Conservation (phyloP, 2,329 filamentous ascomycete genomes). For the Rutstroemia sp. region DNA sequence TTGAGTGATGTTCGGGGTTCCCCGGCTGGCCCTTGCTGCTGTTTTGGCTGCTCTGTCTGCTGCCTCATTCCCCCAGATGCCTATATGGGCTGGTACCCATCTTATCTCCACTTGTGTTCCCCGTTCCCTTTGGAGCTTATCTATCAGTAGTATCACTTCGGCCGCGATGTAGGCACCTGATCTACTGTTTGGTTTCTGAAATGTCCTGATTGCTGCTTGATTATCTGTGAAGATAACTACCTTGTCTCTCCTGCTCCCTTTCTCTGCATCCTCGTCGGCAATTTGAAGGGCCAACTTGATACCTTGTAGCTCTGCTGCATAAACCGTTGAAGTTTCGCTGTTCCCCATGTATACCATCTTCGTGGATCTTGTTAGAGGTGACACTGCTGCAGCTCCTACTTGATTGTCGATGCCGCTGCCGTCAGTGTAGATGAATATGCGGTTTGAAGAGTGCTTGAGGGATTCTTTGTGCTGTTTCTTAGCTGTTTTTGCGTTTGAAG, state of each 20-base stretch:
- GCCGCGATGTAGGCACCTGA: slow-evolving; percentile 11
- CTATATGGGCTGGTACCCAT: neutral
- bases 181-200: slow-evolving; percentile 8
- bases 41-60: neutral
- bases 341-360: slow-evolving; percentile 11
- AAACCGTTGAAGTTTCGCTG: slow-evolving; percentile 16
- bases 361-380: slow-evolving; percentile 8
- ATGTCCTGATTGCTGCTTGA: slow-evolving; percentile 16
- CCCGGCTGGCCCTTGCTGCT: too few relatives aligned
- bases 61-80: neutral
- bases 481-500: too few relatives aligned
- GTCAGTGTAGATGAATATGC: slow-evolving; percentile 15
- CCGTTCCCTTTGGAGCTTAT: neutral
- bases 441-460: too few relatives aligned
- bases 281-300: slow-evolving; percentile 15
- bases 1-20: too few relatives aligned
- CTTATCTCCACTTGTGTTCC: neutral
- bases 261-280: slow-evolving; percentile 5
- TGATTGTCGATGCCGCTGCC: slow-evolving; percentile 23
- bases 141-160: neutral
- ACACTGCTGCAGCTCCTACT: slow-evolving; percentile 23
- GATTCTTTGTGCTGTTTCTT: too few relatives aligned
- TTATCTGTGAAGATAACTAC: slow-evolving; percentile 18
- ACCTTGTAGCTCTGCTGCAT: slow-evolving; percentile 16
- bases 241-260: neutral